phyloP scores from a whole-genome alignment of 2,329 filamentous ascomycete genomes.

The Cytospora paraplurivora region DNA sequence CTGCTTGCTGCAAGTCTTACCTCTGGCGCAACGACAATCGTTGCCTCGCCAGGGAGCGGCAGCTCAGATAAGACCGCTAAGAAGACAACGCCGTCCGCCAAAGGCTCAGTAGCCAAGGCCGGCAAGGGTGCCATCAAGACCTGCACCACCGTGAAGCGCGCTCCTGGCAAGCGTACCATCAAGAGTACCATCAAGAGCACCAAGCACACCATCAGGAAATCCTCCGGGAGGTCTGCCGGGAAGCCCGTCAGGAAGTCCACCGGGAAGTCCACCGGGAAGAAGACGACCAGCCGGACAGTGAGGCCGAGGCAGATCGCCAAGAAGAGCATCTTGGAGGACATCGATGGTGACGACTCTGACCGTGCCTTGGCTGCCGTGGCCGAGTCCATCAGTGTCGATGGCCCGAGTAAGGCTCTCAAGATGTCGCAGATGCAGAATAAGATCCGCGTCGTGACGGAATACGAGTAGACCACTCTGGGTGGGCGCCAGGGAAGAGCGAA shows the following conservation, averaged over 20 bases:
- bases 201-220: constrained; percentile 19
- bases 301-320: constrained; percentile 20
- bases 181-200: constrained; percentile 15
- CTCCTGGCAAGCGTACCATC: constrained; percentile 13
- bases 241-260: not conserved
- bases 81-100: constrained; percentile 9
- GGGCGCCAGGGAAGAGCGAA: not conserved
- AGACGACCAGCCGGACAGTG: not conserved
- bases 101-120: constrained; percentile 8
- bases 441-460: constrained; percentile 19
- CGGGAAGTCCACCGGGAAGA: constrained; percentile 1
- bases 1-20: constrained; percentile 26
- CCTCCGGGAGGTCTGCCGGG: constrained; percentile 7
- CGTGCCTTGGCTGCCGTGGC: constrained; percentile 8
- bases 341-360: constrained; percentile 4
- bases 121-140: constrained; percentile 8
- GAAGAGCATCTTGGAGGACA: constrained; percentile 25
- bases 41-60: constrained; percentile 4
- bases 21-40: constrained; percentile 15
- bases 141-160: constrained; percentile 5
- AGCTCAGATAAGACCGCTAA: not conserved
- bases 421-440: constrained; percentile 22
- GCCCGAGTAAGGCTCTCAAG: constrained; percentile 21
- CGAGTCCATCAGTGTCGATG: constrained; percentile 27
- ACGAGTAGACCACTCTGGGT: constrained; percentile 12